Evolutionary conservation across 2,329 filamentous ascomycete species (phyloP).

Genomic region (Septoria linicola): DNA sequence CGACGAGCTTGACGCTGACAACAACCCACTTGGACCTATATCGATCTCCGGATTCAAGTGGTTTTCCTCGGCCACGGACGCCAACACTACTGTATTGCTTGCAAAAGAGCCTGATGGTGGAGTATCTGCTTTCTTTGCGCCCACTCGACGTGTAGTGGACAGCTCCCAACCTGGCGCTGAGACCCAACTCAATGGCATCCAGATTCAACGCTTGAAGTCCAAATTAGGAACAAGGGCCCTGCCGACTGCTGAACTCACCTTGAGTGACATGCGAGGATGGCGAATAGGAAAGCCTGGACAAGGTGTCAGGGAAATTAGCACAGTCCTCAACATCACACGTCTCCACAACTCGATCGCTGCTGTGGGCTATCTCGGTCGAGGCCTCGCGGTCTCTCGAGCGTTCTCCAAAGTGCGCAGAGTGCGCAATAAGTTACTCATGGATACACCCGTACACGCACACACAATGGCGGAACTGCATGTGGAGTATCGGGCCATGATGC

Average conservation of each 20-base stretch:
- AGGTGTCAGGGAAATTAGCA: slow-evolving; percentile 67
- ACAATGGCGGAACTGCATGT: slow-evolving; percentile 53
- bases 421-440: slow-evolving; percentile 48
- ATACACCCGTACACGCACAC: slow-evolving; percentile 58
- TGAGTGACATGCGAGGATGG: slow-evolving; percentile 44
- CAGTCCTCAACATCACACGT: slow-evolving; percentile 66
- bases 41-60: slow-evolving; percentile 68
- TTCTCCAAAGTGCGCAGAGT: slow-evolving; percentile 59
- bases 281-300: slow-evolving; percentile 65
- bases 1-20: slow-evolving; percentile 21
- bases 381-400: slow-evolving; percentile 57
- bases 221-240: slow-evolving; percentile 70
- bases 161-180: slow-evolving; percentile 43
- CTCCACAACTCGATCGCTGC: slow-evolving; percentile 58
- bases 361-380: slow-evolving; percentile 56
- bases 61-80: slow-evolving; percentile 67
- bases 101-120: slow-evolving; percentile 44
- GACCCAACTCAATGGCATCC: slow-evolving; percentile 58
- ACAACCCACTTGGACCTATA: slow-evolving; percentile 43
- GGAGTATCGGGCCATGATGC: neutral
- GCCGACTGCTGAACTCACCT: slow-evolving; percentile 70
- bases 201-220: slow-evolving; percentile 68
- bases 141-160: slow-evolving; percentile 55
- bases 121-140: slow-evolving; percentile 64
- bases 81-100: slow-evolving; percentile 63